Base-by-base conservation (phyloP, 345 rosid genomes). In the Lepidium didymum region DNA sequence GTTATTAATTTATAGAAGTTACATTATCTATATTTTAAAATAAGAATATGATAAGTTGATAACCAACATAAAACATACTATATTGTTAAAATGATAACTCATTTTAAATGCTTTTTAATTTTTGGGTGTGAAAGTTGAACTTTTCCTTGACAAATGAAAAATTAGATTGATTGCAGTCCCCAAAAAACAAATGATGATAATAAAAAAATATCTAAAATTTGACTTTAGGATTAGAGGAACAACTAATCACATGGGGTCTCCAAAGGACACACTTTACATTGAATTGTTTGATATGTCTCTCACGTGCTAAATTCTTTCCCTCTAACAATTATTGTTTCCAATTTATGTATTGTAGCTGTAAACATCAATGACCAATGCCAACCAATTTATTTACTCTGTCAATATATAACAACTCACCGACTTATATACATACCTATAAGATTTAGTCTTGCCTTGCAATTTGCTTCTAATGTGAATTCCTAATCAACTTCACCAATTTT, bases 361-460 rank as follows among this genome's bases (percentile, higher is more conserved):
- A 52, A 57, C 72, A 73, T 58, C 72, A 66, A 51, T 66, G 72
- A 66, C 61, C 77, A 73, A 73, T 73, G 56, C 77, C 77, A 66
- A 67, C 77, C 60, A 67, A 66, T 66, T 58, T 50, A 50, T 66
- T 57, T 58, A 66, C 41, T 65, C 58, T 73, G 58, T 38, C 50
- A 73, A 57, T 57, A 29, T 29, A 6, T 29, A 15, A 73, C 77
- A 73, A 65, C 77, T 50, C 72, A 57, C 36, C 72, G 40, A 58
- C 62, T 66, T 46, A 52, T 52, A 70, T 7, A 4, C 12, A 31
- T 53, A 37, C 55, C 31, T 56, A 27, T 27, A 50, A 49, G 55
- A 73, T 73, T 46, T 41, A 57, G 67, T 65, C 62, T 58, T 50
- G 18, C 10, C 55, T 73, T 66, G 60, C 55, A 73, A 65, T 65